phyloP scores from a whole-genome alignment of 1,284 basidiomycete species.

The Ganoderma meredithae region DNA sequence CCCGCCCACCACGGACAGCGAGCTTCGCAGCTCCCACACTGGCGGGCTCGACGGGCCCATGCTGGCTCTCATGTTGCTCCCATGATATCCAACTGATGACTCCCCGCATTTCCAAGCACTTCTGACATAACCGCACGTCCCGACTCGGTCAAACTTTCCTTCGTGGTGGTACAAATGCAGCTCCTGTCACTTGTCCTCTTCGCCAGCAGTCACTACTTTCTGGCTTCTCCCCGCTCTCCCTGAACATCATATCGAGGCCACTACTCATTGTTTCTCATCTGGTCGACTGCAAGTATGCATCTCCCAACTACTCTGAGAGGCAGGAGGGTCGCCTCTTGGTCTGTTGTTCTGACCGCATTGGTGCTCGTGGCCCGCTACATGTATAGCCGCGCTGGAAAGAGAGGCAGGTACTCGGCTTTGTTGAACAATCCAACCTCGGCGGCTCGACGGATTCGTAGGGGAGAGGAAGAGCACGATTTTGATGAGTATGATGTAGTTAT shows the following conservation, averaged over 20 bases:
- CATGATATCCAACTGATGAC: background rate
- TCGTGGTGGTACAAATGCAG: background rate
- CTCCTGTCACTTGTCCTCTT: background rate
- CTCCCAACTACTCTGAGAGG: background rate
- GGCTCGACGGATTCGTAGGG: constrained; percentile 22
- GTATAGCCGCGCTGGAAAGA: constrained; percentile 15
- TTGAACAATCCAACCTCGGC: constrained; percentile 26
- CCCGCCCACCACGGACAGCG: background rate
- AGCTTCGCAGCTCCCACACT: background rate
- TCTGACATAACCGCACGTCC: background rate
- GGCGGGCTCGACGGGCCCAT: background rate
- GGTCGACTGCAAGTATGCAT: background rate
- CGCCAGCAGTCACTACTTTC: background rate
- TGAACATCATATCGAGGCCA: background rate
- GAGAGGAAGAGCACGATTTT: constrained; percentile 28
- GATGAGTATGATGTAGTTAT: constrained; percentile 68
- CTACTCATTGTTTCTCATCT: background rate
- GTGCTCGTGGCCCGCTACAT: constrained; percentile 24
- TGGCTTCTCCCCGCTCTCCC: background rate
- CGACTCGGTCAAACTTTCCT: background rate
- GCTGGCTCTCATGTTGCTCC: background rate
- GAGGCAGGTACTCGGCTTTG: constrained; percentile 13
- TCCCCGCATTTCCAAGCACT: background rate
- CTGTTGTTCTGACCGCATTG: constrained; percentile 6
- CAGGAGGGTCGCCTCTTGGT: background rate